A percentile compares a stretch with the other conserved stretches of the same genome.
phyloP scores from a whole-genome alignment of 495 filamentous ascomycete genomes.

The Lepraria neglecta region DNA sequence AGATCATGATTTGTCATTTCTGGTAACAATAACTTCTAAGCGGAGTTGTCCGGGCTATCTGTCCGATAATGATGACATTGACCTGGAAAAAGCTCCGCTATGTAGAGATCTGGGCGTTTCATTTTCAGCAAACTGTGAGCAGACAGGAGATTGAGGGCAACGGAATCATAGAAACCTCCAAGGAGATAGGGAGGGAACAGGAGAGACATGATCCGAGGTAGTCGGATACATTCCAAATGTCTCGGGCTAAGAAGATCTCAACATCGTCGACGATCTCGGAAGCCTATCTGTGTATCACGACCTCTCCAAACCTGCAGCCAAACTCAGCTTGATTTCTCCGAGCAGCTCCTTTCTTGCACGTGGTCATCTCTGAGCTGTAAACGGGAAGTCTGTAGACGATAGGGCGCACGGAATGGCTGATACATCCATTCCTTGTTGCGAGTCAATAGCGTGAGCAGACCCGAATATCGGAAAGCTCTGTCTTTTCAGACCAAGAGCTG shows the following conservation, averaged over 20 bases:
- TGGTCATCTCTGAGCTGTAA: background rate
- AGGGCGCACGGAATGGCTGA: too few relatives aligned
- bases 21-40: background rate
- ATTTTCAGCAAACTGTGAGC: background rate
- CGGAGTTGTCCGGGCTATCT: background rate
- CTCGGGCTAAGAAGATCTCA: background rate
- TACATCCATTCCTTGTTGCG: too few relatives aligned
- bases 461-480: too few relatives aligned
- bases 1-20: background rate
- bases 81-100: background rate
- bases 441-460: too few relatives aligned
- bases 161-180: background rate
- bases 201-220: background rate
- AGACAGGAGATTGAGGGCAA: background rate
- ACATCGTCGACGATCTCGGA: background rate
- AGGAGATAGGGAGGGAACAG: background rate
- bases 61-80: background rate
- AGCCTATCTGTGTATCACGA: background rate
- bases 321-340: background rate
- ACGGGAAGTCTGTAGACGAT: background rate
- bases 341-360: background rate
- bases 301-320: background rate
- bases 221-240: background rate
- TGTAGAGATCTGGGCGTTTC: background rate
- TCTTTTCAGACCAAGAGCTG: too few relatives aligned